Base-by-base conservation (phyloP, 2,329 filamentous ascomycete genomes). In the Fulvia fulva region DNA sequence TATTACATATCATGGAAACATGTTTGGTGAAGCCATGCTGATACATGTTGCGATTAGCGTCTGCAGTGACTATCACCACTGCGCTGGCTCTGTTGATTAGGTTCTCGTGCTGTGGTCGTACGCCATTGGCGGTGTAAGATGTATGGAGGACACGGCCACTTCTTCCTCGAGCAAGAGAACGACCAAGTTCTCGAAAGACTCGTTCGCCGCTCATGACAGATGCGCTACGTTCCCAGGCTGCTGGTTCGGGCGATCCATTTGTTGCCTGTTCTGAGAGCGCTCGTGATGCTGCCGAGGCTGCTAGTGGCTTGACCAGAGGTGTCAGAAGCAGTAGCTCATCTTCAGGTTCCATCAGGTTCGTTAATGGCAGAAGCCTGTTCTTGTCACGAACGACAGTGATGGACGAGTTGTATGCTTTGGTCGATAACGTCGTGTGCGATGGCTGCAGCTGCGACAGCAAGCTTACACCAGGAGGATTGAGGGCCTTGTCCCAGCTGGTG, bases 11-110 rank as follows among this genome's bases (percentile, higher is more conserved):
- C 88, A 96, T 94, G 12, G 92, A 88, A 8, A 97, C 90, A 65
- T 97, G 93, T 72, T 97, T 97, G 1, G 93, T 93, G 71, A 97
- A 97, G 0, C 91, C 91, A 52, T 91, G 86, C 72, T 97, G 93
- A 70, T 97, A 97, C 14, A 96, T 77, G 70, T 97, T 97, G 43
- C 92, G 83, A 70, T 96, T 96, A 0, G 92, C 92, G 75, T 97
- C 93, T 9, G 93, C 93, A 0, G 93, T 97, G 30, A 97, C 83
- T 52, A 97, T 87, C 62, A 97, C 88, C 62, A 97, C 91, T 3
- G 89, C 90, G 53, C 88, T 90, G 11, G 92, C 91, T 66, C 91
- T 83, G 64, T 92, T 89, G 71, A 97, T 95, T 19, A 97, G 80
- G 62, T 93, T 94, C 69, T 97, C 93, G 71, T 97, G 93, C 0